Evolutionary conservation across 345 rosid species (phyloP).

Genomic region (Eucalyptus erythrocorys): DNA sequence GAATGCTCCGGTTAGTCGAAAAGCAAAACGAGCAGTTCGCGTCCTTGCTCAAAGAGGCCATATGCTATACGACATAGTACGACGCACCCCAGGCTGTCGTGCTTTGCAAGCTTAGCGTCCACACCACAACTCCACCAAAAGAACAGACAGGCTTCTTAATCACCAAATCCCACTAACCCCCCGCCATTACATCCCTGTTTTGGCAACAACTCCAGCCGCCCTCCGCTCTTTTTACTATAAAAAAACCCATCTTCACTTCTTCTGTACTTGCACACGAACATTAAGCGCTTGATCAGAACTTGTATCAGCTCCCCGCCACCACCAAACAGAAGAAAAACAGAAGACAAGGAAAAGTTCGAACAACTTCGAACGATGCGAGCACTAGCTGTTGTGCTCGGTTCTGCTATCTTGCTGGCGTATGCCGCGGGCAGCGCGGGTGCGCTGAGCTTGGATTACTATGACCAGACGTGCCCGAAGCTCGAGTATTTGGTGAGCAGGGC

Average conservation of each 20-base stretch:
- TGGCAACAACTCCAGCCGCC: not conserved
- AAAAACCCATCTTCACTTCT: not conserved
- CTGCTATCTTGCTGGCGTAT: not conserved
- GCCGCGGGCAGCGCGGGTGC: slow-evolving; percentile 12
- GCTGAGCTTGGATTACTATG: slow-evolving; percentile 54
- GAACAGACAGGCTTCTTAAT: slow-evolving; percentile 9
- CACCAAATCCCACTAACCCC: slow-evolving; percentile 50
- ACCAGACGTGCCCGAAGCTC: slow-evolving; percentile 44
- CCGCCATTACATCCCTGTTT: slow-evolving; percentile 1
- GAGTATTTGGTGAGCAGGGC: slow-evolving; percentile 38
- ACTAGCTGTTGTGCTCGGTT: not conserved
- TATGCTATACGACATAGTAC: not conserved
- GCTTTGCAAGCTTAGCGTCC: not conserved
- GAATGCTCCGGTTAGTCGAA: not conserved
- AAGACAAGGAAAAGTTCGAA: not conserved
- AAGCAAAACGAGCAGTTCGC: not conserved
- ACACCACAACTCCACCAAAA: slow-evolving; percentile 5
- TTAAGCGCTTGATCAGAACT: not conserved
- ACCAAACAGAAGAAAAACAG: not conserved
- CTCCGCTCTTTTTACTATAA: not conserved
- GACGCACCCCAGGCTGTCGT: not conserved
- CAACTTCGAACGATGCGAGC: not conserved
- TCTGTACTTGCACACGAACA: not conserved
- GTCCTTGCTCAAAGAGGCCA: not conserved
- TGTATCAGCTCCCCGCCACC: not conserved